phyloP scores from a whole-genome alignment of 2,329 filamentous ascomycete species.

The Rutstroemia sp. region DNA sequence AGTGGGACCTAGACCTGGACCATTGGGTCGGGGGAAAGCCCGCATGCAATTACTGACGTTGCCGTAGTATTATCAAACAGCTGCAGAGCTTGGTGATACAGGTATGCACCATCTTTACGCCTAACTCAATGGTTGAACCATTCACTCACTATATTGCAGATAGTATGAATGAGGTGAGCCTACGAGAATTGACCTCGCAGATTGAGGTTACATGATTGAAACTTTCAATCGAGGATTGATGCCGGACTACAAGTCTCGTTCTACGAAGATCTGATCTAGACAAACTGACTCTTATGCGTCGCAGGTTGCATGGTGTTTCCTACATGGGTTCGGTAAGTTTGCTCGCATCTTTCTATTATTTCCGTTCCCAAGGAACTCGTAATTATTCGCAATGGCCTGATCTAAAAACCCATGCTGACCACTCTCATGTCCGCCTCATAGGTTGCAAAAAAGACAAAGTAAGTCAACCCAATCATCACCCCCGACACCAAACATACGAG shows the following conservation, averaged over 20 bases:
- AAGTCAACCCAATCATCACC: conserved; percentile 34
- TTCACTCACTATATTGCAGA: conserved; percentile 44
- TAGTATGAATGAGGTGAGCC: conserved; percentile 81
- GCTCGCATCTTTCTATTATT: background rate
- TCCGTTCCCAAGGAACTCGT: background rate
- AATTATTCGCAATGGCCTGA: background rate
- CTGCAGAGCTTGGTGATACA: conserved; percentile 89
- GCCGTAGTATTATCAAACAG: conserved; percentile 88
- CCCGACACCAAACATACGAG: conserved; percentile 6
- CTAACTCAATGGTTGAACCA: conserved; percentile 8
- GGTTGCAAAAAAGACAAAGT: conserved; percentile 94
- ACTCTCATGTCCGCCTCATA: conserved; percentile 2
- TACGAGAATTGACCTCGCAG: background rate
- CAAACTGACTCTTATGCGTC: conserved; percentile 2
- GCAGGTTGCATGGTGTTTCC: conserved; percentile 72
- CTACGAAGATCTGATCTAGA: conserved; percentile 8
- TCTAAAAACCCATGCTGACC: too few species aligned
- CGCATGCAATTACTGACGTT: conserved; percentile 18
- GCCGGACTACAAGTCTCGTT: background rate
- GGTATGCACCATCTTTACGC: conserved; percentile 37
- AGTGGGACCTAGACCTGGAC: conserved; percentile 23
- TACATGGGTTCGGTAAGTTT: conserved; percentile 76
- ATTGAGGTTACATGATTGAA: background rate
- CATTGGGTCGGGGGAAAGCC: conserved; percentile 22
- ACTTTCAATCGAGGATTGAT: background rate